Evolutionary conservation across 2,329 filamentous ascomycete genomes (phyloP).

Genomic region (Helicocarpus griseus): DNA sequence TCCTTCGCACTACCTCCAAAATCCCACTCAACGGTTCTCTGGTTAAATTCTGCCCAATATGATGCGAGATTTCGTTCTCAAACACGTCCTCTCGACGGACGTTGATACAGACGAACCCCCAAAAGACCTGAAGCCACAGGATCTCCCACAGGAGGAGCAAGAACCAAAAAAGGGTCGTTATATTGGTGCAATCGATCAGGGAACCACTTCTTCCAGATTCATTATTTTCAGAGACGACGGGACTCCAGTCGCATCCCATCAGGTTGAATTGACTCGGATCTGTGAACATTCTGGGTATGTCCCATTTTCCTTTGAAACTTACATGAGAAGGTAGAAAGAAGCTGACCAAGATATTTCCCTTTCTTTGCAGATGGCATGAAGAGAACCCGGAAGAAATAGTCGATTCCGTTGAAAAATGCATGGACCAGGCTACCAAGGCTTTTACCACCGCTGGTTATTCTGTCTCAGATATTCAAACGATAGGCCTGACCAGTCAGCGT

Average conservation of each 20-base stretch:
- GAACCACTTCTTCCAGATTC: constrained; percentile 81
- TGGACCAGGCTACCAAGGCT: constrained; percentile 62
- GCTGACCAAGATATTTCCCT: constrained; percentile 5
- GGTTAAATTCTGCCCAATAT: background rate
- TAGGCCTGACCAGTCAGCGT: constrained; percentile 85
- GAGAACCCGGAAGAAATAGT: constrained; percentile 74
- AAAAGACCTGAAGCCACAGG: background rate
- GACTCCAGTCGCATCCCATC: constrained; percentile 69
- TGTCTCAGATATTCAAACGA: constrained; percentile 57
- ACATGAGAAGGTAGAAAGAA: background rate
- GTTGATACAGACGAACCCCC: background rate
- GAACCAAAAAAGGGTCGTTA: constrained; percentile 35
- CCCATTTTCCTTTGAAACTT: background rate
- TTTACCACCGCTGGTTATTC: constrained; percentile 63
- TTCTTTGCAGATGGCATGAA: constrained; percentile 65
- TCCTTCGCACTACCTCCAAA: background rate
- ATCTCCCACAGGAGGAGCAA: background rate
- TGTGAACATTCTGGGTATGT: constrained; percentile 77
- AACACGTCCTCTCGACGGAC: constrained; percentile 2
- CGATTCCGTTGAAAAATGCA: constrained; percentile 65
- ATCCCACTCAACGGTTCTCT: too few species aligned
- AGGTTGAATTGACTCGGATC: constrained; percentile 76
- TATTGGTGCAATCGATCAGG: constrained; percentile 82
- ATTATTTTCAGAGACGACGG: constrained; percentile 78
- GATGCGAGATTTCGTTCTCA: constrained; percentile 5